phyloP scores from a whole-genome alignment of 345 rosid genomes.

The Hypericum perforatum region DNA sequence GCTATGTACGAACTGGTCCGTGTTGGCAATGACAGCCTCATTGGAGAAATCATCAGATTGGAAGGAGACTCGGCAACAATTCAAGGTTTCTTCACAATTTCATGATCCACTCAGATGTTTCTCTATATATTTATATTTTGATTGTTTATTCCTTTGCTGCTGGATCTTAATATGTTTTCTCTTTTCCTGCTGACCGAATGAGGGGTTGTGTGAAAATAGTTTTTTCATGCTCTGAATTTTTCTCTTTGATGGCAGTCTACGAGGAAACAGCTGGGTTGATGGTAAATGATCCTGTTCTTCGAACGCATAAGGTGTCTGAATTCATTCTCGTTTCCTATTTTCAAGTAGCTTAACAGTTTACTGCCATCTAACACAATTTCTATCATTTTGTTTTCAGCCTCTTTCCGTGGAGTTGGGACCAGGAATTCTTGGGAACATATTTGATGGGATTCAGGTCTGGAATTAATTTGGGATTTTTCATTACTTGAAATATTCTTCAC shows the following conservation, averaged over 20 bases:
- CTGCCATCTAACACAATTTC: conserved; percentile 11
- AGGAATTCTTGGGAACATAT: conserved; percentile 94
- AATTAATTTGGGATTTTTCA: conserved; percentile 2
- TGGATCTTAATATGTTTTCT: background rate
- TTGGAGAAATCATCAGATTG: conserved; percentile 94
- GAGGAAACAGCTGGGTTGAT: conserved; percentile 95
- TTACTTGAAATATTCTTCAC: background rate
- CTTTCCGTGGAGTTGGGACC: conserved; percentile 97
- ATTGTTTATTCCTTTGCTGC: background rate
- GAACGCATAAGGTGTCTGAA: conserved; percentile 67
- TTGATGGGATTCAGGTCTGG: conserved; percentile 97
- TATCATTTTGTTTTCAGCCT: conserved; percentile 47
- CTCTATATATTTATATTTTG: background rate
- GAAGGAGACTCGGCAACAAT: conserved; percentile 99
- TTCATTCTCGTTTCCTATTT: background rate
- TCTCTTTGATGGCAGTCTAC: conserved; percentile 44
- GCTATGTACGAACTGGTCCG: conserved; percentile 99
- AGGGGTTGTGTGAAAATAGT: background rate
- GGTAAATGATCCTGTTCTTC: conserved; percentile 91
- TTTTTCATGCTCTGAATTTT: background rate
- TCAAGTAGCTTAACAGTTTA: conserved; percentile 1
- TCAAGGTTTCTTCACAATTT: conserved; percentile 49
- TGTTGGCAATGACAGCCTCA: conserved; percentile 90
- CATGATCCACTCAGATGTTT: background rate
- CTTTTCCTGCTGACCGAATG: background rate